Percentiles rank a stretch among this genome's conserved stretches.
These are phyloP conservation scores for Penicillium steckii DNA, from an alignment of 495 filamentous ascomycete species.

Conservation along the genomic window DNA sequence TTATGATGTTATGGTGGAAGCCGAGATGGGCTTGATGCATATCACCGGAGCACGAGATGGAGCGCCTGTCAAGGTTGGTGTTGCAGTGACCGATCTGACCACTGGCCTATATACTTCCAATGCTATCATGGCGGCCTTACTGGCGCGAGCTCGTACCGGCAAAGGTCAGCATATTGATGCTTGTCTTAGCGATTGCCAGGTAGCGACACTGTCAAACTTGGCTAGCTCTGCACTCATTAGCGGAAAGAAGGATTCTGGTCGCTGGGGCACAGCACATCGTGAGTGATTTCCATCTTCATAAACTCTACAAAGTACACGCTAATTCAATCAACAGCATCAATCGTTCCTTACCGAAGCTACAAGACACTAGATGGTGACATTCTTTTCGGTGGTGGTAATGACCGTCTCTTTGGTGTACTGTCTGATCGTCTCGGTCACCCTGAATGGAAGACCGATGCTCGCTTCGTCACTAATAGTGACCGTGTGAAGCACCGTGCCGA, in stretches of 20 bases:
- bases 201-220: conserved; percentile 88
- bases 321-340: conserved; percentile 65
- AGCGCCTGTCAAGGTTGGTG: conserved; percentile 93
- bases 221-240: conserved; percentile 90
- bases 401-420: conserved; percentile 82
- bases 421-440: conserved; percentile 75
- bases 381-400: conserved; percentile 91
- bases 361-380: conserved; percentile 91
- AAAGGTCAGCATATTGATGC: conserved; percentile 92
- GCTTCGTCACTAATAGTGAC: conserved; percentile 76
- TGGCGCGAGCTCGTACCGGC: conserved; percentile 65
- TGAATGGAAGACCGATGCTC: conserved; percentile 74
- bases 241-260: conserved; percentile 79
- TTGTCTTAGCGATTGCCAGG: conserved; percentile 88
- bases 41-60: conserved; percentile 88
- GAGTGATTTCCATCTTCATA: conserved; percentile 31
- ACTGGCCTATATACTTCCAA: conserved; percentile 98
- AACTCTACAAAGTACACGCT: conserved; percentile 5
- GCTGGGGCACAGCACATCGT: conserved; percentile 97
- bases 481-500: conserved; percentile 75
- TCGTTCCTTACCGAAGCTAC: conserved; percentile 93
- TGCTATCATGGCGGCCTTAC: conserved; percentile 89
- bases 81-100: conserved; percentile 93
- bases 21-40: conserved; percentile 97
- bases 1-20: conserved; percentile 99